A percentile compares a stretch with the other conserved stretches of the same genome.
Conservation (phyloP, 2,329 filamentous ascomycete genomes). For the Elsinoe fawcettii region DNA sequence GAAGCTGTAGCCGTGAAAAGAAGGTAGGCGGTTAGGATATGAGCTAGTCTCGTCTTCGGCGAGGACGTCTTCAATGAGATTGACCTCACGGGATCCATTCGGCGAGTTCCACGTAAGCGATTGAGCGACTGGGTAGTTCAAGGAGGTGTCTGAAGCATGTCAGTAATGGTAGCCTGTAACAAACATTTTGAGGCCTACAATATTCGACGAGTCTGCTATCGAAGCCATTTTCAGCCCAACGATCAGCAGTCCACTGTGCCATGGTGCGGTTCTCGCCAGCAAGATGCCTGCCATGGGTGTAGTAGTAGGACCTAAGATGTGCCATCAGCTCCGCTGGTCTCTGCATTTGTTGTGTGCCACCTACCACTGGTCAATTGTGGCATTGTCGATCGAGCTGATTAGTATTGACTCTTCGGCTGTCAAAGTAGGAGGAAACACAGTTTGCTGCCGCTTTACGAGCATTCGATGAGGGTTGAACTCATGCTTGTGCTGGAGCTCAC, state of each 20-base stretch:
- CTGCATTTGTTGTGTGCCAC: no score
- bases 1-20: constrained; percentile 43
- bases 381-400: constrained; percentile 10
- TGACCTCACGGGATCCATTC: constrained; percentile 64
- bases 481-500: constrained; percentile 9
- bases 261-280: constrained; percentile 41
- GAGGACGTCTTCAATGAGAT: constrained; percentile 23
- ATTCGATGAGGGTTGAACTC: constrained; percentile 8
- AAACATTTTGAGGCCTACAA: constrained; percentile 30
- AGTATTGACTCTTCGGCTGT: constrained; percentile 5
- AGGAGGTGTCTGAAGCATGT: constrained; percentile 33
- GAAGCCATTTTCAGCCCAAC: constrained; percentile 39
- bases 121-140: constrained; percentile 40
- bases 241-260: constrained; percentile 40
- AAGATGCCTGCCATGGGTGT: constrained; percentile 39
- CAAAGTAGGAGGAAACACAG: constrained; percentile 4
- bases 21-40: constrained; percentile 63
- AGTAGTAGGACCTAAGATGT: constrained; percentile 28
- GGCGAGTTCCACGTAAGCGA: constrained; percentile 34
- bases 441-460: constrained; percentile 9
- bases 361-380: constrained; percentile 6
- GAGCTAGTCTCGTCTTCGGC: constrained; percentile 31
- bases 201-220: constrained; percentile 35
- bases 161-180: constrained; percentile 11
- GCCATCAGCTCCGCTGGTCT: no score